Evolutionary conservation across 1,284 basidiomycete species (phyloP), one percentile per base, ranked within the genome.

Genomic region (Trametes sp.): DNA sequence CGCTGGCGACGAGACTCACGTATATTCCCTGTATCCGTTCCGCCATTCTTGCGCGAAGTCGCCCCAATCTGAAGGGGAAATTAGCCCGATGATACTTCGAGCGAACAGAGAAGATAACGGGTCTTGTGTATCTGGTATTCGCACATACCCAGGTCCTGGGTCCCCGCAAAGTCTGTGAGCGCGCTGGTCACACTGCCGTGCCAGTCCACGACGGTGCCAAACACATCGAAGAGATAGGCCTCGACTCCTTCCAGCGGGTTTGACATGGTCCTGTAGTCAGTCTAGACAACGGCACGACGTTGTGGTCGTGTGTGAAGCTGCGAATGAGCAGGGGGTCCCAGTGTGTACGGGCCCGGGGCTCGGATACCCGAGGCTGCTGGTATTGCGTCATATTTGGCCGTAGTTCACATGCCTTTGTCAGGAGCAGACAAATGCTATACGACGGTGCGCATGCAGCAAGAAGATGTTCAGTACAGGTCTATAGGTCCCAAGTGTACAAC

Each of bases 161-260:
- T 41, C 4, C 66, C 67, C 26, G 67, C 59, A n/a, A 31, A 75
- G 2, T 2, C 61, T 70, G 48, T 74, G 8, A 89, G 72, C 50
- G 83, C 78, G 5, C 74, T 71, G 4, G 76, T 75, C 16, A 89
- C 80, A 26, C 82, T 81, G 6, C 76, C 75, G 56, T 80, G 78
- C 87, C 87, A 89, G 67, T 89, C 84, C 14, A 87, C 85, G 4
- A 84, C 82, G 0, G 87, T 90, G 10, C 88, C 87, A 59, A 89
- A 85, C 8, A 86, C 82, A 62, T 90, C 88, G 66, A 90, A 89
- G 4, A 88, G 59, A 44, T 86, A 78, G 0, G 81, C 87, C 55
- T 87, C 81, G 14, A 89, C 76, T 31, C 75, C 76, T 13, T 56
- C 24, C 19, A 72, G 63, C 8, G 65, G 63, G 9, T 61, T 57